These are phyloP conservation scores for Pilasporangium apinafurcum DNA, from an alignment of 352 stramenopile genomes.

Conservation along the genomic window DNA sequence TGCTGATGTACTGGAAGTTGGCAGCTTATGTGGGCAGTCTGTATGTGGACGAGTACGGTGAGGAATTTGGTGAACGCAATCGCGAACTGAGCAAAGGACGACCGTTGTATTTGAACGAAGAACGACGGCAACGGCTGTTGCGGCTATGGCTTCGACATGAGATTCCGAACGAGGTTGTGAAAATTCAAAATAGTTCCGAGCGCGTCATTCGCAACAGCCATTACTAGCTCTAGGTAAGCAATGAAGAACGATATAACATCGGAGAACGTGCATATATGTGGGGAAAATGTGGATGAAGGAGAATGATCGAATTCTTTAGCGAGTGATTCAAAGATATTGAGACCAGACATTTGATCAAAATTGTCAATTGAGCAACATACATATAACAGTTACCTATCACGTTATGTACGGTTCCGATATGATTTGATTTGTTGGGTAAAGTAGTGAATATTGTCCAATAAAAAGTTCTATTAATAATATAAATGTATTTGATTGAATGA, in stretches of 20 bases:
- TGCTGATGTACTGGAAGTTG: slow-evolving; percentile 85
- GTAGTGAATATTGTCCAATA: not conserved
- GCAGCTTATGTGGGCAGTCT: slow-evolving; percentile 76
- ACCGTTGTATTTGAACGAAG: slow-evolving; percentile 71
- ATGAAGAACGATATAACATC: not conserved
- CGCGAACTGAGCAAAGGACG: slow-evolving; percentile 76
- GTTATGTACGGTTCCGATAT: too few relatives aligned
- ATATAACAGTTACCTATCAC: too few relatives aligned
- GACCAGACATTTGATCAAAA: too few relatives aligned
- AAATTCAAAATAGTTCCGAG: slow-evolving; percentile 87
- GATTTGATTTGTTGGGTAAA: too few relatives aligned
- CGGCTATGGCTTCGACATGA: slow-evolving; percentile 74
- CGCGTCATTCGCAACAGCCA: slow-evolving; percentile 84
- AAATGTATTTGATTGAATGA: not conserved
- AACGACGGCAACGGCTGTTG: slow-evolving; percentile 62
- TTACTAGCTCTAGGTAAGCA: slow-evolving; percentile 33
- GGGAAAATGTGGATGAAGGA: too few relatives aligned
- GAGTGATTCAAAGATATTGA: too few relatives aligned
- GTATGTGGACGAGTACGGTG: slow-evolving; percentile 85
- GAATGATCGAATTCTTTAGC: too few relatives aligned
- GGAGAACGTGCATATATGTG: too few relatives aligned
- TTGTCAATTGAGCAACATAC: too few relatives aligned
- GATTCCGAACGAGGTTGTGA: slow-evolving; percentile 84
- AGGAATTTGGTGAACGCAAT: slow-evolving; percentile 84
- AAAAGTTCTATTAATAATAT: not conserved